These are phyloP conservation scores for Claviceps spartinae DNA, from an alignment of 2,329 filamentous ascomycete genomes.

Conservation along the genomic window DNA sequence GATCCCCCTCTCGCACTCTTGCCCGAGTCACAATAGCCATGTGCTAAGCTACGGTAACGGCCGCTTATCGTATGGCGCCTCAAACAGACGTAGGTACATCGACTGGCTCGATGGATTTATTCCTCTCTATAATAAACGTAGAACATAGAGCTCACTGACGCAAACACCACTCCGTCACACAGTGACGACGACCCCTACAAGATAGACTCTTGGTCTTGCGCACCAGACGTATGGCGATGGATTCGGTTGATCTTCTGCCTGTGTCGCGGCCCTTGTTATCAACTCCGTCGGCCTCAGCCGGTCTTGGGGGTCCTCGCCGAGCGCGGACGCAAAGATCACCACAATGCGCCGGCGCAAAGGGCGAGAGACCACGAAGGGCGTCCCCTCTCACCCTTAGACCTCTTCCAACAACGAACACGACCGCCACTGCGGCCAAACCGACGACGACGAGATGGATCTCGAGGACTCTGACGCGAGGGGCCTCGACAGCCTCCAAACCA, in stretches of 20 bases:
- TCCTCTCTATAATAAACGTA: not conserved
- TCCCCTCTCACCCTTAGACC: not conserved
- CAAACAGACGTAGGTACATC: not conserved
- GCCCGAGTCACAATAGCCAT: not conserved
- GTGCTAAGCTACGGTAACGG: not conserved
- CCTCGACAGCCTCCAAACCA: conserved; percentile 18
- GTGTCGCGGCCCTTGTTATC: conserved; percentile 8
- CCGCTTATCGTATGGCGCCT: conserved; percentile 2
- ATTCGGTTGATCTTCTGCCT: conserved; percentile 10
- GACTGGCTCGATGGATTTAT: not conserved
- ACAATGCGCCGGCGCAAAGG: conserved; percentile 1
- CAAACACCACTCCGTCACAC: not conserved
- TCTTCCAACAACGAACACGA: conserved; percentile 4
- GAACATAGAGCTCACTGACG: not conserved
- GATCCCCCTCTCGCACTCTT: not conserved
- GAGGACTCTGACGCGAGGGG: conserved; percentile 8
- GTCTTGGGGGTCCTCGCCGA: not conserved
- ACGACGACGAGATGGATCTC: conserved; percentile 4
- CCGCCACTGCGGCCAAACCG: conserved; percentile 5
- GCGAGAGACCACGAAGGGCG: conserved; percentile 4
- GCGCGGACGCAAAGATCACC: conserved; percentile 5
- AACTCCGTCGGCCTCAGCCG: conserved; percentile 1
- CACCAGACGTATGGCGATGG: conserved; percentile 9
- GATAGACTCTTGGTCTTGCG: conserved; percentile 6
- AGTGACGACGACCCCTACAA: conserved; percentile 5